A percentile compares a stretch with the other conserved stretches of the same genome.
Conservation (phyloP, 257 asterid species). For the Rubia yunnanensis region DNA sequence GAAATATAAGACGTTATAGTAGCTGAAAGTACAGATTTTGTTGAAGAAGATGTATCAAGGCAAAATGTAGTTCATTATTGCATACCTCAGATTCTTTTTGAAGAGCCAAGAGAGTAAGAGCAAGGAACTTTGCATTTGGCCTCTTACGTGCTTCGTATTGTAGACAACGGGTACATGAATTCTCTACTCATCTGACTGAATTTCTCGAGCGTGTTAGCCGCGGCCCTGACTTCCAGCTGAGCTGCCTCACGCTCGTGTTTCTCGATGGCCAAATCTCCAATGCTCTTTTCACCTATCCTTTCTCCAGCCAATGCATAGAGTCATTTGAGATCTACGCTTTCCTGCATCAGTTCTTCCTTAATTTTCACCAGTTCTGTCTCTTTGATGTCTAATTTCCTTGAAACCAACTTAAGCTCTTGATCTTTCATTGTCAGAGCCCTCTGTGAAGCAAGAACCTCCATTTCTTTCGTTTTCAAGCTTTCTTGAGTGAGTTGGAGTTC, state of each 20-base stretch:
- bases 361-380: conserved; percentile 51
- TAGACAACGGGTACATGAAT: conserved; percentile 70
- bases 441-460: conserved; percentile 51
- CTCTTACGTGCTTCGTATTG: conserved; percentile 92
- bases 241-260: conserved; percentile 63
- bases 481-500: conserved; percentile 55
- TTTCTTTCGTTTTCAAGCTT: conserved; percentile 54
- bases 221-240: conserved; percentile 73
- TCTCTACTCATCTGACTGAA: conserved; percentile 63
- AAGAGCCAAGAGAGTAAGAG: conserved; percentile 50
- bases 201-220: conserved; percentile 50
- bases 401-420: conserved; percentile 47
- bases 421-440: conserved; percentile 53
- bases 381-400: conserved; percentile 33
- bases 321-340: conserved; percentile 35
- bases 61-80: not conserved
- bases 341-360: too few species aligned
- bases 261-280: conserved; percentile 60
- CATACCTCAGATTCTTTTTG: conserved; percentile 71
- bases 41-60: not conserved
- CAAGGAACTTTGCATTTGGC: conserved; percentile 74
- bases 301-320: conserved; percentile 51
- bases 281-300: conserved; percentile 39
- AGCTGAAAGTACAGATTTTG: not conserved
- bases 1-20: not conserved